Percentiles rank a stretch among this genome's conserved stretches.
Conservation (phyloP, 2,329 filamentous ascomycete species). For the Penicillium oxalicum region DNA sequence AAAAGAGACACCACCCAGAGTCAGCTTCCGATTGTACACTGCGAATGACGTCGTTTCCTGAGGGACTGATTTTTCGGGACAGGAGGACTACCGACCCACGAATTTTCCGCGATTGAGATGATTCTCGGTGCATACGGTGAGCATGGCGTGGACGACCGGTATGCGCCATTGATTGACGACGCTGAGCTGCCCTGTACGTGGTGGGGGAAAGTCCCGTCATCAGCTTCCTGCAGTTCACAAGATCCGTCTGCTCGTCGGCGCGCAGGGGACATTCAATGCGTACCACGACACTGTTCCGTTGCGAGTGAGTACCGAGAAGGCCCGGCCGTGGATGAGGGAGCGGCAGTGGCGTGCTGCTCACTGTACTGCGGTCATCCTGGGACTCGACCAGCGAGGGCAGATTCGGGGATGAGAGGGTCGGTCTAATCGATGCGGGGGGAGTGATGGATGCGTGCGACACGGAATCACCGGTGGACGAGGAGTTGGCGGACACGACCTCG, state of each 20-base stretch:
- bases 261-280: constrained; percentile 3
- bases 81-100: constrained; percentile 56
- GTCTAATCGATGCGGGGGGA: constrained; percentile 64
- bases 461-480: constrained; percentile 57
- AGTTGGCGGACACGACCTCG: constrained; percentile 58
- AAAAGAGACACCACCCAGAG: too few species aligned
- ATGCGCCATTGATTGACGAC: constrained; percentile 29
- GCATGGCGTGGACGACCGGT: constrained; percentile 53
- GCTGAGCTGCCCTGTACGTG: constrained; percentile 31
- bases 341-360: constrained; percentile 28
- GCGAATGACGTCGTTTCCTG: too few species aligned
- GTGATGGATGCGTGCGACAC: constrained; percentile 59
- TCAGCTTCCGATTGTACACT: too few species aligned
- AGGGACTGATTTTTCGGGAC: constrained; percentile 5
- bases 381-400: constrained; percentile 47
- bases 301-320: constrained; percentile 34
- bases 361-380: constrained; percentile 39
- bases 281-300: constrained; percentile 42
- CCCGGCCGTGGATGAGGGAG: constrained; percentile 45
- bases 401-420: constrained; percentile 61
- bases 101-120: constrained; percentile 70
- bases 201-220: constrained; percentile 1
- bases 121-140: constrained; percentile 79
- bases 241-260: background rate
- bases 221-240: background rate